Evolutionary conservation across 371 early-diverging fungal species (phyloP), one percentile per base, ranked within the genome.

Genomic region (Syncephalastrum monosporum): DNA sequence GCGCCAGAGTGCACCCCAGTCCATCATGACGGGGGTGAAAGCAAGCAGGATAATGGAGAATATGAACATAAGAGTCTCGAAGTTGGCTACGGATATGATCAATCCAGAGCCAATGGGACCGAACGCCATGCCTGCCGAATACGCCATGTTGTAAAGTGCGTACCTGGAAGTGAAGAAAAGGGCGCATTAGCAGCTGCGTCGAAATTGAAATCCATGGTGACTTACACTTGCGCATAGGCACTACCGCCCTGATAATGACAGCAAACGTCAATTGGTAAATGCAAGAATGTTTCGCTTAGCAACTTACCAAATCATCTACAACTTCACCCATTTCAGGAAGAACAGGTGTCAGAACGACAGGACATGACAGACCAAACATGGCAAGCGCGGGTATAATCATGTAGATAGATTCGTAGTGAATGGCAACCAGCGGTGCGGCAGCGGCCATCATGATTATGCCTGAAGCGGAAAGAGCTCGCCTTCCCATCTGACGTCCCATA

Each of bases 251-350:
- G 29, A 29, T 47, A 43, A 38, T 7, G 47, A 17, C 49, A 57
- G 27, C 47, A 42, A 19, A 47, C 14, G 21, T 29, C 52, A 16
- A 54, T 46, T n/a, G 64, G 62, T 54, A 53, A 53, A 27, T 57
- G 43, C 17, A 56, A 60, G 29, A 54, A 57, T 63, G 12, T 60
- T 68, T 57, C 57, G 57, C 54, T 29, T 29, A 38, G 23, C 51
- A 54, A 60, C 71, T 74, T 60, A 81, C 80, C 68, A 81, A 67
- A 33, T 76, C 73, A 56, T 67, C 64, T 3, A 80, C 79, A 45
- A 75, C 74, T 44, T 80, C 77, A 2, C 80, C 82, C 82, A 82
- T 84, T 33, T 80, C 82, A 8, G 82, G 82, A 27, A 84, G 53
- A 10, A 82, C 54, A 1, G 82, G 82, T 1, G 84, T 83, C n/a